Percentiles rank a stretch among this genome's conserved stretches.
Conservation (phyloP, 805 yeast genomes). For the Candida parachauliodes region DNA sequence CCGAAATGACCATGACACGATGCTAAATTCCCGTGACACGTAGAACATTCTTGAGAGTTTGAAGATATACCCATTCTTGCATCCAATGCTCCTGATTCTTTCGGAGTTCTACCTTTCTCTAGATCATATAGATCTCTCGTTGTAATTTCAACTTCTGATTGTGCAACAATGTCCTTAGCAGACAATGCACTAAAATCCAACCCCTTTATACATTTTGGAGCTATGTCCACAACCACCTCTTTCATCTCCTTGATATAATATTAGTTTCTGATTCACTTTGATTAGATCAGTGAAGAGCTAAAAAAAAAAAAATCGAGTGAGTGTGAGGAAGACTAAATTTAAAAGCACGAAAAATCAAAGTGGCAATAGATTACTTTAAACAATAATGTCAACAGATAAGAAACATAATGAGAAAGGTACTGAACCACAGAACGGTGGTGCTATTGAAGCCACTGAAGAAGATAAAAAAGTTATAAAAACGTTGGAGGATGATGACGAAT, state of each 20-base stretch:
- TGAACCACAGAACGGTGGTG: background rate
- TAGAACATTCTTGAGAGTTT: conserved; percentile 77
- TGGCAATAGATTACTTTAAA: no score
- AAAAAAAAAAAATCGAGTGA: conserved; percentile 4
- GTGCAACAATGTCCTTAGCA: conserved; percentile 85
- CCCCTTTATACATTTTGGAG: conserved; percentile 88
- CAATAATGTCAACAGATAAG: conserved; percentile 1
- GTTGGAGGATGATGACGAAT: conserved; percentile 93
- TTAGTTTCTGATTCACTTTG: no score
- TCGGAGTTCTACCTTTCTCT: conserved; percentile 84
- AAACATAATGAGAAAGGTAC: no score
- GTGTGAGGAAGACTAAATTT: no score
- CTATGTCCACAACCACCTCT: conserved; percentile 63
- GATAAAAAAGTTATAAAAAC: conserved; percentile 55
- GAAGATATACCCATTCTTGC: conserved; percentile 92
- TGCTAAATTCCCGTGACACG: conserved; percentile 89
- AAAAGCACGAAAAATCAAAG: background rate
- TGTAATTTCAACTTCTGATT: conserved; percentile 89
- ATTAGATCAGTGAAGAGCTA: conserved; percentile 7
- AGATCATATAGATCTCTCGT: conserved; percentile 90
- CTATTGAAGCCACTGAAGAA: conserved; percentile 13
- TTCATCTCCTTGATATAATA: conserved; percentile 26
- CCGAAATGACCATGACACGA: conserved; percentile 99
- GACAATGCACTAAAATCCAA: conserved; percentile 91
- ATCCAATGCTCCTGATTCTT: conserved; percentile 83